A percentile compares a stretch with the other conserved stretches of the same genome.
Evolutionary conservation across 306 rosid species (phyloP).

Genomic region (Rosa rugosa): DNA sequence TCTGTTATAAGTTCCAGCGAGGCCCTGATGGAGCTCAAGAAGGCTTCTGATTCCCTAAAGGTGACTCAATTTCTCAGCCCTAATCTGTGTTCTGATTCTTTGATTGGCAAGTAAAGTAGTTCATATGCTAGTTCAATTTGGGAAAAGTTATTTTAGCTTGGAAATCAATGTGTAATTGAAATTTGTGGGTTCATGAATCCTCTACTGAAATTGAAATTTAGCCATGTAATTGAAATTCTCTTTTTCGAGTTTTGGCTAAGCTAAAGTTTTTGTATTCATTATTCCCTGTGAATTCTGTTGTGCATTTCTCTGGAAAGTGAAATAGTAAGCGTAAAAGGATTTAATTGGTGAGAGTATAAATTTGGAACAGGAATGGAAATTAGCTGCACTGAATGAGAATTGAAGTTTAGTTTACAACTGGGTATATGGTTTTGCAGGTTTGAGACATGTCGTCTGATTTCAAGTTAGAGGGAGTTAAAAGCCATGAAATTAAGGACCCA

Average conservation of each 20-base stretch:
- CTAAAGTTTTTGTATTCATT: not conserved
- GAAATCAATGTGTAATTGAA: too few species aligned
- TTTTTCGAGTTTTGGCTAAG: not conserved
- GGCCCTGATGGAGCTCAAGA: conserved; percentile 89
- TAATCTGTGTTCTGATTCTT: too few species aligned
- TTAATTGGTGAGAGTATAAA: not conserved
- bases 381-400: not conserved
- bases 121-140: too few species aligned
- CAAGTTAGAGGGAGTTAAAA: conserved; percentile 42
- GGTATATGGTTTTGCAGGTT: conserved; percentile 16
- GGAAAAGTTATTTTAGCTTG: too few species aligned
- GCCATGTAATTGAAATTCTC: too few species aligned
- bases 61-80: conserved; percentile 31
- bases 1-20: conserved; percentile 45
- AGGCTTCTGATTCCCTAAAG: conserved; percentile 90
- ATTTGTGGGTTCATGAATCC: too few species aligned
- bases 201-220: too few species aligned
- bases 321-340: not conserved
- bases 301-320: not conserved
- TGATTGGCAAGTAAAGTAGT: too few species aligned
- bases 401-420: not conserved
- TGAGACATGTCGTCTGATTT: conserved; percentile 56
- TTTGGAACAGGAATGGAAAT: not conserved
- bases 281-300: not conserved
- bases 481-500: conserved; percentile 48